Base-by-base conservation (phyloP, 2,329 filamentous ascomycete species). In the Microsporum ferrugineum region DNA sequence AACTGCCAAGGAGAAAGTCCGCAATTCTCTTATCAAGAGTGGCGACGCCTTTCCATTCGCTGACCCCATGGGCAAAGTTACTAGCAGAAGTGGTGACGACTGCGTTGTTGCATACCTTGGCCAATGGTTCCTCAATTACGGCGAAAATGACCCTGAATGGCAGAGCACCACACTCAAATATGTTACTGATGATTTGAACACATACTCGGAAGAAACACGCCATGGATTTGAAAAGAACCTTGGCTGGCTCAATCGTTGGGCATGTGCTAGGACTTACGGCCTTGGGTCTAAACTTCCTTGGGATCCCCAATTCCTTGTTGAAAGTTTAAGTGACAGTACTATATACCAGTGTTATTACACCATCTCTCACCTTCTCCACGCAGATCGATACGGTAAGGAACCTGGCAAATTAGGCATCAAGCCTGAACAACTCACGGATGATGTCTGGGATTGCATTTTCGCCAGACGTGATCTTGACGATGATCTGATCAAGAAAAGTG, bases 101-200 rank as follows among this genome's bases (percentile, higher is more conserved):
- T 97, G 94, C 72, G 91, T 96, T 62, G 92, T 94, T 63, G 88
- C 91, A 34, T 86, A 92, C 66, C 85, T 97, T 71, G 92, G 96
- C 68, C 94, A 99, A 76, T 99, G 94, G 91, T 99, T 95, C 77
- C 80, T 99, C 68, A 92, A 96, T 76, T 99, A 99, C 70, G 94
- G 94, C 64, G 88, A 91, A 76, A 89, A 89, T 64, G 84, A 86
- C 67, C 76, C 78, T 49, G 82, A 86, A 57, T 97, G 94, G 94
- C 88, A 88, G 71, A 77, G 88, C 64, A 80, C 82, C 49, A 89
- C 88, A 12, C 79, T 91, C 60, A 81, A 86, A 66, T 86, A 88
- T 71, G 84, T 95, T 55, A 82, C 83, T 60, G 84, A 86, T 70
- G 82, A 80, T 61, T 77, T 96, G 64, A 88, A 96, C 74, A 89